Evolutionary conservation across 2,329 filamentous ascomycete genomes (phyloP), one percentile per base, ranked within the genome.

Genomic region (Cercospora zeina): DNA sequence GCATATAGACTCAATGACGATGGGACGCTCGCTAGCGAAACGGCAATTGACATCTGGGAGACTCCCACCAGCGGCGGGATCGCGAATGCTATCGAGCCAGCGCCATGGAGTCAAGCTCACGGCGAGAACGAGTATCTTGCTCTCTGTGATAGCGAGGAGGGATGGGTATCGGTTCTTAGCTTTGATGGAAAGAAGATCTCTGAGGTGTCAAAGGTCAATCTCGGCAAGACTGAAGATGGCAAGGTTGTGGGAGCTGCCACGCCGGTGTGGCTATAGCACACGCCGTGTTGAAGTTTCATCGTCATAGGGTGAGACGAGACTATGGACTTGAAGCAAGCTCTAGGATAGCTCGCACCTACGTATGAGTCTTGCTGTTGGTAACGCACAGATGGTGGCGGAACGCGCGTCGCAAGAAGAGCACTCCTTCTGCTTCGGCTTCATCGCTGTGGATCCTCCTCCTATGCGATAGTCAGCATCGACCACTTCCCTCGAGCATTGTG

Each of bases 11-110:
- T 74, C 33, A 55, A 68, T 5, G 61, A 64, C 3, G 63, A 73
- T 57, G 72, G 74, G 0, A 67, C 54, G 9, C 51, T 74, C 21
- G 65, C 67, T 14, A 65, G 55, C 14, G 71, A 72, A 34, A 59
- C 66, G 6, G 67, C 72, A 13, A 57, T 75, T 4, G 62, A 71
- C 31, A 72, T 75, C 4, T 75, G 69, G 67, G 66, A 75, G 64
- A 75, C 73, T 2, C 70, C 72, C 3, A 75, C 74, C 10, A 72
- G 69, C 60, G 73, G 74, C 14, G 74, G 73, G 0, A 67, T 75
- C 16, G 74, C 74, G 6, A 75, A 75, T 64, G 74, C 72, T 9
- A 71, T 75, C 11, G 72, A 75, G 62, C 69, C 72, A 4, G 71
- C 72, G 27, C 74, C 73, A 0, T 72, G 68, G 64, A 56, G 33